Base-by-base conservation (phyloP, 306 rosid genomes). In the Inga leiocalycina region DNA sequence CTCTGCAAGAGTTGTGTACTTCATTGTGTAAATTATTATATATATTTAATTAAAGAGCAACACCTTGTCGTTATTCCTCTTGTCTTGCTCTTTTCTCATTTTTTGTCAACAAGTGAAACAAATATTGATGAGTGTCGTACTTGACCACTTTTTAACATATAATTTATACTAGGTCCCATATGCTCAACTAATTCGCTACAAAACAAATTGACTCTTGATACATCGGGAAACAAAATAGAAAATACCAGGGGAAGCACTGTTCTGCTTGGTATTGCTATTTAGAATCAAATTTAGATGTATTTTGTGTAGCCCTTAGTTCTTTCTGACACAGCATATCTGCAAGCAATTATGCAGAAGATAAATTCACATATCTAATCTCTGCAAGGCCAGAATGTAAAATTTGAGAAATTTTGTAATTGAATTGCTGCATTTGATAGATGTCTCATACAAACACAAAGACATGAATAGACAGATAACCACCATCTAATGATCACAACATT, bases 401-500 rank as follows among this genome's bases (percentile, higher is more conserved):
- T 30, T 73, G 77, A 78, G 84, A 73, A 84, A 15, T 64, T 62
- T 73, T 81, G 57, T 77, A 85, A 88, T 67, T 70, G 83, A 77
- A 64, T 77, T 67, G 78, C 78, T 82, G 82, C 77, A 75, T 56
- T 66, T 84, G 45, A 46, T 84, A 22, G 22, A 79, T 70, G 34
- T 52, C 79, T 75, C 49, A 62, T 62, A 74, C 83, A 76, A 82
- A 83, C 81, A 78, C 19, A 30, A 46, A 74, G 43, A 67, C 67
- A 75, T n/a, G 45, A 84, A 78, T 75, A 82, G 15, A 65, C 83
- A 79, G 70, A 81, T 14, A 65, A 85, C 78, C 48, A 84, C 80
- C 48, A 61, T 49, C 71, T 66, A 71, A 77, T 77, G 81, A 54
- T 83, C 65, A 82, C 89, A 87, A 65, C 76, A 83, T 76, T 78